Evolutionary conservation across 176 grass and related monocot species (phyloP), one percentile per base, ranked within the genome.

Genomic region (Carex myosuroides): DNA sequence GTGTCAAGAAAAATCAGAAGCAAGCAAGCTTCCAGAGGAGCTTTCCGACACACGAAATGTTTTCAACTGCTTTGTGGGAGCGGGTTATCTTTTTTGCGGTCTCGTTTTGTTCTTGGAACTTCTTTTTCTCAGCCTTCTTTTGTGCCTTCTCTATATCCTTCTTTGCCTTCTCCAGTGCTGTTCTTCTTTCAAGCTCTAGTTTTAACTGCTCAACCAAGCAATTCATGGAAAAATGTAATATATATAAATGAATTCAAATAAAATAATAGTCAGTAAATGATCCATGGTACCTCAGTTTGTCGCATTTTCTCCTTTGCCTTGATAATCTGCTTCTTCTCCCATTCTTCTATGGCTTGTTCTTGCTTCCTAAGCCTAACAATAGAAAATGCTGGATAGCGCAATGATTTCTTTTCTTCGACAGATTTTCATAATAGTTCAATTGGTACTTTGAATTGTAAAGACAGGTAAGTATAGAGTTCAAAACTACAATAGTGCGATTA

Each of bases 11-110:
- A n/a, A 70, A 74, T 90, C 89, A 94, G 80, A 94, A 78, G 84
- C 85, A 97, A 84, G 86, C 88, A 53, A 93, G 76, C 56, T 82
- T 87, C 94, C 94, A 97, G 44, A 92, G 89, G 60, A 91, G 84
- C 41, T 86, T 97, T 81, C 85, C 91, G 60, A 81, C 93, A 12
- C 62, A 91, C 67, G 86, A 94, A 79, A 97, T 94, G 42, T 94
- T 90, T 82, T 24, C 68, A 77, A 97, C 56, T 78, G 91, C 83
- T 79, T 67, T 91, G 57, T 87, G 72, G 84, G 90, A 87, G 60
- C 75, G 14, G 79, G 57, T 55, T 55, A 94, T 89, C 84, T 90
- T 82, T 66, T 84, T 85, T 33, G 68, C 76, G 30, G 70, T 90
- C 32, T 83, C 84, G 77, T 80, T 88, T 70, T 91, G 88, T 79